Base-by-base conservation (phyloP, 371 early-diverging fungal genomes). In the Dentiscutata heterogama region DNA sequence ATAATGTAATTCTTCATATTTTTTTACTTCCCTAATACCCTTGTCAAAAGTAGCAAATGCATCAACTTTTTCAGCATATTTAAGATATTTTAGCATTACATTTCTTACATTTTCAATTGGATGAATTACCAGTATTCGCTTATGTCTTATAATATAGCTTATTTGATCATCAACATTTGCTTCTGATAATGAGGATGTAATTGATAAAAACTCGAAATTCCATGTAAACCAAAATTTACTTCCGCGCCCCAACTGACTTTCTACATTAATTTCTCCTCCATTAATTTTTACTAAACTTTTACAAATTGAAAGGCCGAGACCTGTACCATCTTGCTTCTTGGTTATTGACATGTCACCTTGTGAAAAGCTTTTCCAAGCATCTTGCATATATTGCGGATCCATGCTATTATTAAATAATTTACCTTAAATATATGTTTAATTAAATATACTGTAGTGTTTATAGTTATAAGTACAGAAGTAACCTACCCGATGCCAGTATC, bases 151-250 rank as follows among this genome's bases (percentile, higher is more conserved):
- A 13, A 10, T 7, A 16, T 18, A 46, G 39, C 58, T 51, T 22
- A 72, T 22, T 42, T 20, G 63, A 50, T 70, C 74, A 11, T 51
- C 68, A 8, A 42, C 22, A 8, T 13, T 27, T 27, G 22, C 29
- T 2, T 75, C 46, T 35, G 2, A 14, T 20, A 20, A n/a, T 18
- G 60, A 29, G 20, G 71, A 20, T 29, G 60, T 10, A 8, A 60
- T 16, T 22, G 27, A 10, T 35, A 83, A 75, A 20, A 83, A 50
- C 20, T 68, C 56, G n/a, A 85, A 39, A 13, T 84, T 84, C 85
- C 86, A 85, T 5, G 85, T 86, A 39, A 86, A 86, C 78, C 86
- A 87, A 64, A 87, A 87, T 29, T 78, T 83, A 18, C 86, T 85
- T 18, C 87, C 87, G 51, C 85, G 35, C 5, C 35, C 35, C 35